Conservation (phyloP, 148 eudicot species). For the Silene conica region DNA sequence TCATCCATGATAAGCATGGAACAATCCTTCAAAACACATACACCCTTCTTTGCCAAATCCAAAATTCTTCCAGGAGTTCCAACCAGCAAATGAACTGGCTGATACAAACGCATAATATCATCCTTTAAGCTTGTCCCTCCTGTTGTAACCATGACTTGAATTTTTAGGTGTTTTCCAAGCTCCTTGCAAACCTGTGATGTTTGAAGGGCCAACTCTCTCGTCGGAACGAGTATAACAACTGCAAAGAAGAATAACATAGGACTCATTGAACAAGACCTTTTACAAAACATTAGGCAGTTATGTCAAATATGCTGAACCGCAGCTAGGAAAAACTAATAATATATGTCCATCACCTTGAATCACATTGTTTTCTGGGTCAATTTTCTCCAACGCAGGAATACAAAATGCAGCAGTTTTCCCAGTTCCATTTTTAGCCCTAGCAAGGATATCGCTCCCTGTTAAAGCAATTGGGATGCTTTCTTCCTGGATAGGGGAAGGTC, state of each 20-base stretch:
- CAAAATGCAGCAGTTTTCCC: constrained; percentile 93
- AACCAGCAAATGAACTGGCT: constrained; percentile 87
- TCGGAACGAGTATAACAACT: constrained; percentile 89
- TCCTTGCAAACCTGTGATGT: constrained; percentile 95
- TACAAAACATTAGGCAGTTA: constrained; percentile 9
- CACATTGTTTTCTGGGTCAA: constrained; percentile 71
- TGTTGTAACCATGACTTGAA: constrained; percentile 88
- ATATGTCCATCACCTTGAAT: constrained; percentile 59
- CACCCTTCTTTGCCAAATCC: constrained; percentile 77
- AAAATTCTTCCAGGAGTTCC: constrained; percentile 95
- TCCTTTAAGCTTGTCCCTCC: constrained; percentile 92
- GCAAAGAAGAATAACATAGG: constrained; percentile 27
- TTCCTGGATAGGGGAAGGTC: constrained; percentile 87
- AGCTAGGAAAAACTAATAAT: constrained; percentile 16
- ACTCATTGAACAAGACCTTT: constrained; percentile 15
- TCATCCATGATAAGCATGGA: constrained; percentile 83
- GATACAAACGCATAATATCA: constrained; percentile 90
- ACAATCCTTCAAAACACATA: constrained; percentile 68
- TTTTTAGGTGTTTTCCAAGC: constrained; percentile 80
- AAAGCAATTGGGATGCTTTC: constrained; percentile 94
- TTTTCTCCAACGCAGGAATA: constrained; percentile 80
- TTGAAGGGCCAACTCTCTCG: constrained; percentile 89
- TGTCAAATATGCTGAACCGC: constrained; percentile 8
- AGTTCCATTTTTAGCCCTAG: constrained; percentile 89
- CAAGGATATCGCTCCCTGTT: constrained; percentile 86